phyloP scores from a whole-genome alignment of 2,329 filamentous ascomycete genomes.

The Neopestalotiopsis clavispora region DNA sequence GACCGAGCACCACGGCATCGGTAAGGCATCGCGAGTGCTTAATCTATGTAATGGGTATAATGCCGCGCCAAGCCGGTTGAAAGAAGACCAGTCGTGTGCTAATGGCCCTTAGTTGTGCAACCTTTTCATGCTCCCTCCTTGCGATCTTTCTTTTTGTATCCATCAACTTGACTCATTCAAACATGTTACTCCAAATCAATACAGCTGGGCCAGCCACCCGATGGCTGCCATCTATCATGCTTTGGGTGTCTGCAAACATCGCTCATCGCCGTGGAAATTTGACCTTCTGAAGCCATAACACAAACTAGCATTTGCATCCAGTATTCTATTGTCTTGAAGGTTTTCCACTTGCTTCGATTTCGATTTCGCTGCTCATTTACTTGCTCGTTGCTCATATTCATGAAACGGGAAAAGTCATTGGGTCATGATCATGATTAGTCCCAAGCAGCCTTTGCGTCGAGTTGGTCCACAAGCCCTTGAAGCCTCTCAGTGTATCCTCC shows the following conservation, averaged over 20 bases:
- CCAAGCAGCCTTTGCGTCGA: slow-evolving; percentile 36
- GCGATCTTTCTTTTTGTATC: not conserved
- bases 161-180: not conserved
- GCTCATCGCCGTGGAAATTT: not conserved
- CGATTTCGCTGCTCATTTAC: not conserved
- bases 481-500: slow-evolving; percentile 43
- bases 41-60: slow-evolving; percentile 12
- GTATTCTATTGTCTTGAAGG: not conserved
- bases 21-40: not conserved
- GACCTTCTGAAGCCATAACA: not conserved
- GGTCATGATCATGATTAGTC: slow-evolving; percentile 23
- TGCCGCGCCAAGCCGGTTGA: slow-evolving; percentile 1
- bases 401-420: not conserved
- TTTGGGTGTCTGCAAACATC: not conserved
- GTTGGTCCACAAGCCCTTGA: slow-evolving; percentile 44
- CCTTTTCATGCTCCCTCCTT: not conserved
- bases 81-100: not conserved
- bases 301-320: not conserved
- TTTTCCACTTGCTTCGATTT: not conserved
- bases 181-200: not conserved
- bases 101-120: not conserved
- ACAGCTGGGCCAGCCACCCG: not conserved
- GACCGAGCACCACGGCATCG: not conserved
- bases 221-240: not conserved
- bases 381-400: not conserved